phyloP scores from a whole-genome alignment of 345 rosid genomes.

The Brassica juncea region DNA sequence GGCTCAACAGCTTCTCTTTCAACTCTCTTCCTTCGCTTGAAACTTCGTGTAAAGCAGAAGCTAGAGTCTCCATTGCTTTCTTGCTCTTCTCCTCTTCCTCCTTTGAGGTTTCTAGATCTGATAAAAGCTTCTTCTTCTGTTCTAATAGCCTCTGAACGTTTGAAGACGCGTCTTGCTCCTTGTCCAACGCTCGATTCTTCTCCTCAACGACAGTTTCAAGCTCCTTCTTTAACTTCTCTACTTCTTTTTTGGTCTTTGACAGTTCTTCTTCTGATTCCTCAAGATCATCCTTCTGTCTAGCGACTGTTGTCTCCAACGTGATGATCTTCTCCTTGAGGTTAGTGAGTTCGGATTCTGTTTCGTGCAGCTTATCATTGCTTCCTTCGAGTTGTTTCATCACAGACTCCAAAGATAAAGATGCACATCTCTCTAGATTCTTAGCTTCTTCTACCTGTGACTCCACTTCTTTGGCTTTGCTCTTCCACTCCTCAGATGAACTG shows the following conservation, averaged over 20 bases:
- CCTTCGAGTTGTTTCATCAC: conserved; percentile 83
- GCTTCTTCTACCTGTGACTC: conserved; percentile 65
- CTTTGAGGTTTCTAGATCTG: conserved; percentile 66
- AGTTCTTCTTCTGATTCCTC: conserved; percentile 70
- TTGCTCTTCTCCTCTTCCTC: conserved; percentile 95
- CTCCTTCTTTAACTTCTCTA: conserved; percentile 59
- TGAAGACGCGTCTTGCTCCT: conserved; percentile 75
- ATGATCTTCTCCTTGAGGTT: conserved; percentile 70
- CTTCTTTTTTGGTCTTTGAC: conserved; percentile 47
- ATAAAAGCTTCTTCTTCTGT: conserved; percentile 72
- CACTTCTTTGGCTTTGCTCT: conserved; percentile 58
- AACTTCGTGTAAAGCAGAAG: conserved; percentile 93
- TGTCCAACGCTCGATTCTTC: conserved; percentile 66
- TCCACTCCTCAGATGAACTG: conserved; percentile 76
- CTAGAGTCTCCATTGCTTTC: conserved; percentile 96
- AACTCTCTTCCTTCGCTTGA: conserved; percentile 88
- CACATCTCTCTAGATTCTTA: conserved; percentile 73
- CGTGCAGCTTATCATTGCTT: conserved; percentile 70
- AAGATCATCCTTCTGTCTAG: conserved; percentile 67
- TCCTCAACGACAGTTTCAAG: conserved; percentile 66
- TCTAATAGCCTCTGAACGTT: conserved; percentile 67
- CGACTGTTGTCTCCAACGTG: conserved; percentile 68
- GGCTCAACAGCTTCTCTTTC: conserved; percentile 74
- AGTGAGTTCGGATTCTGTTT: conserved; percentile 60
- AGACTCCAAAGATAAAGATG: conserved; percentile 79